A percentile compares a stretch with the other conserved stretches of the same genome.
phyloP scores from a whole-genome alignment of 169 alveolate genomes.

The Cryptosporidium felis region DNA sequence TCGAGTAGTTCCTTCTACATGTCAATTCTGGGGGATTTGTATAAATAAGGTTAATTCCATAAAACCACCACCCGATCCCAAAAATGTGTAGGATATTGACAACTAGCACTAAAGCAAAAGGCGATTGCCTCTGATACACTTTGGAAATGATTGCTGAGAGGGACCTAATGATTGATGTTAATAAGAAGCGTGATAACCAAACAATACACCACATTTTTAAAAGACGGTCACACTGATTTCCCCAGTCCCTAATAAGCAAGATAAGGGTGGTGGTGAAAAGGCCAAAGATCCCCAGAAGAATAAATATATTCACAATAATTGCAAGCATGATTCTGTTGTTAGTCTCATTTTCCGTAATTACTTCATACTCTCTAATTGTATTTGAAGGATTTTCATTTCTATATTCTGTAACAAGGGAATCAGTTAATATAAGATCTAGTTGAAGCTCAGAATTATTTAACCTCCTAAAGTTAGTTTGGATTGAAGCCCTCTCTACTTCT shows the following conservation, averaged over 20 bases:
- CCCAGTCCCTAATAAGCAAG: slow-evolving; percentile 31
- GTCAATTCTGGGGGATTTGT: slow-evolving; percentile 39
- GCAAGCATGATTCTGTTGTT: slow-evolving; percentile 20
- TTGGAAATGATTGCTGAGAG: neutral
- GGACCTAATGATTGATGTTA: slow-evolving; percentile 41
- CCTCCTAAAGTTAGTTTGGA: slow-evolving; percentile 26
- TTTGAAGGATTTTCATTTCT: neutral
- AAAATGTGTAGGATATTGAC: slow-evolving; percentile 16
- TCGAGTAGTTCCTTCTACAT: slow-evolving; percentile 34
- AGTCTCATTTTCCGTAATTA: slow-evolving; percentile 11
- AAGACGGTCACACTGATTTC: slow-evolving; percentile 4
- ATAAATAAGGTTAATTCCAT: slow-evolving; percentile 51
- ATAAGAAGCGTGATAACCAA: slow-evolving; percentile 51
- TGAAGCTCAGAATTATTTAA: slow-evolving; percentile 7
- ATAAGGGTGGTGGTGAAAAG: slow-evolving; percentile 9
- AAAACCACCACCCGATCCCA: slow-evolving; percentile 69
- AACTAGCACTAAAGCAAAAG: neutral
- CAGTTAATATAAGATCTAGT: neutral
- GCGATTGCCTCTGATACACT: slow-evolving; percentile 14
- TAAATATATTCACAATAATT: neutral
- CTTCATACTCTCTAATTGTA: slow-evolving; percentile 7
- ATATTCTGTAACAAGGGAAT: neutral
- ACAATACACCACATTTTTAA: slow-evolving; percentile 67
- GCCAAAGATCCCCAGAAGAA: neutral
- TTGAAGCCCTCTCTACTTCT: neutral